Evolutionary conservation across 441 rosid species (phyloP), one percentile per base, ranked within the genome.

Genomic region (Populus hybrid): DNA sequence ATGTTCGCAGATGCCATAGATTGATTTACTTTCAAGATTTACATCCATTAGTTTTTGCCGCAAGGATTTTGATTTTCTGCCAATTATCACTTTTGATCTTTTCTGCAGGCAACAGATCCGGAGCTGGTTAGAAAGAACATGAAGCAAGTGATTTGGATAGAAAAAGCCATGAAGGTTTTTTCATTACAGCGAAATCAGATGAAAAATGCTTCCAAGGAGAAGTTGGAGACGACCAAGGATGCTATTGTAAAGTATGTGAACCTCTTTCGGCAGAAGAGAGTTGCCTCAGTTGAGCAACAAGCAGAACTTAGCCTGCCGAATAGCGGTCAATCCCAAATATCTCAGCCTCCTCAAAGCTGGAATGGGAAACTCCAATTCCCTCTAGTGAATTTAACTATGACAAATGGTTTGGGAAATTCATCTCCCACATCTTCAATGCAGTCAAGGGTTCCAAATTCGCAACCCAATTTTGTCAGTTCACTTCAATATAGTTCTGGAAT

Each of bases 371-470:
- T 24, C 46, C 74, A 73, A 35, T 59, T 34, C 50, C 73, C 26
- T 36, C 34, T 65, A 14, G 8, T 42, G 71, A 46, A 50, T 42
- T 70, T 40, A 59, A 36, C 69, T 42, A 32, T 69, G 40, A 69
- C 66, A 21, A 71, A 70, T 59, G 66, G 70, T 18, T 36, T 65
- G 4, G 63, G 32, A 14, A 75, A 46, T 71, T 76, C 53, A 57
- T 67, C 76, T 71, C 35, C 69, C 28, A 26, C 59, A 65, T 80
- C 79, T 12, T 38, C 72, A 28, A 36, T 73, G 64, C 76, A 80
- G 67, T 75, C 72, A 70, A 75, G 59, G 71, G 28, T 53, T 36
- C 79, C 24, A 65, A 65, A 38, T 46, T 64, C 79, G 46, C 79
- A n/a, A 34, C 74, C 71, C 24, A 65, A 70, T 50, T 42, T 21